Evolutionary conservation across 1,284 basidiomycete species (phyloP).

Genomic region (Cutaneotrichosporon sp.): DNA sequence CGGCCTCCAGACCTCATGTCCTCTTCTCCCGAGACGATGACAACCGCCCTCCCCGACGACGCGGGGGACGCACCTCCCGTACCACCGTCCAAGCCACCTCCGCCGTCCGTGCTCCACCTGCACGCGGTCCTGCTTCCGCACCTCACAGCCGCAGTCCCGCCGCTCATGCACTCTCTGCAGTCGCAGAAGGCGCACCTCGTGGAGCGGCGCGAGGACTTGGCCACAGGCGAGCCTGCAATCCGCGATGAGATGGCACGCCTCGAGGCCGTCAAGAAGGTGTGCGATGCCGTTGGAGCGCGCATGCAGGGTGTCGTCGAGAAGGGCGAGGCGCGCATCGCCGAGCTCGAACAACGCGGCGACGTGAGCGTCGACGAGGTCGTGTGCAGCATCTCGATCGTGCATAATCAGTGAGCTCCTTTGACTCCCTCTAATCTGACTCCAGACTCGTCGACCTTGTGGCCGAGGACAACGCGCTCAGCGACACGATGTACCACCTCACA

Average conservation of each 20-base stretch:
- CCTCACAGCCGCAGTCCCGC: slow-evolving; percentile 66
- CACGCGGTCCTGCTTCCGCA: slow-evolving; percentile 77
- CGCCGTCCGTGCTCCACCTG: slow-evolving; percentile 73
- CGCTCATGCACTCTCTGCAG: slow-evolving; percentile 65
- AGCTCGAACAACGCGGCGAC: slow-evolving; percentile 63
- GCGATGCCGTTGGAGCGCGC: slow-evolving; percentile 70
- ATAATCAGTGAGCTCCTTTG: slow-evolving; percentile 77
- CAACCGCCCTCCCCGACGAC: slow-evolving; percentile 43
- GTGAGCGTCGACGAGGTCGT: slow-evolving; percentile 81
- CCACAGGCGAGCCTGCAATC: slow-evolving; percentile 86
- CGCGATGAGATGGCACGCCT: slow-evolving; percentile 94
- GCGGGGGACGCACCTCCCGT: slow-evolving; percentile 63
- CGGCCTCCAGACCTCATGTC: slow-evolving; percentile 27
- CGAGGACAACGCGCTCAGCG: slow-evolving; percentile 98
- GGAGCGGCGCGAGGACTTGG: slow-evolving; percentile 76
- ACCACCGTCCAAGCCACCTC: slow-evolving; percentile 72
- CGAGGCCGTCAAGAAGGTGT: slow-evolving; percentile 91
- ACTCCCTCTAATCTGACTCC: slow-evolving; percentile 12
- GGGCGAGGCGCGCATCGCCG: slow-evolving; percentile 67
- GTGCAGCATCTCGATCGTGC: slow-evolving; percentile 89
- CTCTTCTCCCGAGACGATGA: slow-evolving; percentile 40
- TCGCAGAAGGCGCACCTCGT: slow-evolving; percentile 72
- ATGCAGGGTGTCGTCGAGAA: slow-evolving; percentile 63
- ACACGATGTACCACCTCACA: slow-evolving; percentile 95
- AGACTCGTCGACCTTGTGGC: slow-evolving; percentile 92